Base-by-base conservation (phyloP, 2,329 filamentous ascomycete genomes). In the Botrytis fabae region DNA sequence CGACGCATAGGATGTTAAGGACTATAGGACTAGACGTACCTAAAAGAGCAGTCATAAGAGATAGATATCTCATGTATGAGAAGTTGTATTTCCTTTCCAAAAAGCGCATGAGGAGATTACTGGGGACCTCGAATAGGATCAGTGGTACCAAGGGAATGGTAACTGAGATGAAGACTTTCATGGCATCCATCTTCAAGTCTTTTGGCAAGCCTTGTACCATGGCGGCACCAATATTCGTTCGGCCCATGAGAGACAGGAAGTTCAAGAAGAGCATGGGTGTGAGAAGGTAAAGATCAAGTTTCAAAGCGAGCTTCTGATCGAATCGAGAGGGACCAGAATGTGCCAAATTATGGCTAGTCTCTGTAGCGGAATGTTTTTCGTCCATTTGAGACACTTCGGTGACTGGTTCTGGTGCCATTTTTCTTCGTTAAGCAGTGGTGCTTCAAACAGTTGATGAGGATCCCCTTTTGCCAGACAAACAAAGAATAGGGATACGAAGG, bases 71-170 rank as follows among this genome's bases (percentile, higher is more conserved):
- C 71, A 76, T 76, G 60, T 76, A 77, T 8, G 60, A 42, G 35
- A 76, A 70, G 22, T 71, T 71, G 25, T 66, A 69, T 66, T 76
- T 73, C 20, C 70, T 68, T 18, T 74, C 75, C 14, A 77, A 70
- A 82, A 72, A 64, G 5, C 73, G 64, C 80, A 68, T 81, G 81
- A 73, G 89, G 81, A 74, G 62, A 66, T 76, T 76, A 65, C 73
- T 75, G 12, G 74, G 75, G 44, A 76, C 69, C 61, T 75, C 75
- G 9, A 76, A 77, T 2, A 75, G 38, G 73, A 85, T 82, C 75
- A 85, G 85, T 0, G 83, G 82, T 57, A 85, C 76, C 1, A 86
- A 80, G 22, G 86, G 84, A 40, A 80, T 76, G 0, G 80, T 78
- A 74, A 87, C 74, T 79, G 48, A 74, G 25, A 78, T 51, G n/a